Conservation (phyloP, 2,329 filamentous ascomycete genomes). For the Cordyceps farinosa region DNA sequence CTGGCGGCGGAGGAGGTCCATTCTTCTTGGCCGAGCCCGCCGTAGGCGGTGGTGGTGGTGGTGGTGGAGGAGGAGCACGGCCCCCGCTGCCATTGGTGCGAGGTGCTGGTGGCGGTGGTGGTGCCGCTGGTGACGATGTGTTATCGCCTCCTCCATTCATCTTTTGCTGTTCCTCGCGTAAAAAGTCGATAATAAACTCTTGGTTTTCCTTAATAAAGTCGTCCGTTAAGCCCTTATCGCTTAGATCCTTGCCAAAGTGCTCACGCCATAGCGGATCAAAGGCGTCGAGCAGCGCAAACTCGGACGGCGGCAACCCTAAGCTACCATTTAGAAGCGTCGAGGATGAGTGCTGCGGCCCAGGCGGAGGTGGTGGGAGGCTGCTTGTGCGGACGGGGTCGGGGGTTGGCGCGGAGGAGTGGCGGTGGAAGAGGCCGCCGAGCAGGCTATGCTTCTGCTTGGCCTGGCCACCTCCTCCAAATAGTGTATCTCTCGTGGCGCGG, state of each 20-base stretch:
- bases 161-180: conserved; percentile 54
- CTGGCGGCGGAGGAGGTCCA: conserved; percentile 53
- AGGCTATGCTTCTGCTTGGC: conserved; percentile 41
- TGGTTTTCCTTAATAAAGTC: conserved; percentile 66
- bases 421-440: conserved; percentile 61
- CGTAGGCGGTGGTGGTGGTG: conserved; percentile 25
- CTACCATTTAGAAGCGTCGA: conserved; percentile 46
- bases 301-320: conserved; percentile 39
- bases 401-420: conserved; percentile 55
- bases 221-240: conserved; percentile 59
- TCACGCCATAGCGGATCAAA: conserved; percentile 64
- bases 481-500: conserved; percentile 76
- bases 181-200: conserved; percentile 64
- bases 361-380: conserved; percentile 35
- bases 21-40: conserved; percentile 30
- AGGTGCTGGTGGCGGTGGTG: conserved; percentile 28
- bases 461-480: conserved; percentile 59
- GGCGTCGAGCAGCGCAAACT: conserved; percentile 59
- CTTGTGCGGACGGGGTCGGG: conserved; percentile 49
- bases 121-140: conserved; percentile 21
- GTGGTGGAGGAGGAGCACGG: conserved; percentile 34
- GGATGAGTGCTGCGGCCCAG: conserved; percentile 38
- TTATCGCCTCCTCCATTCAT: conserved; percentile 20
- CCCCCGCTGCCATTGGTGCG: conserved; percentile 30
- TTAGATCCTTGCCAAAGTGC: conserved; percentile 62